These are phyloP conservation scores for Kickxella alabastrina DNA, from an alignment of 192 early-diverging fungal species.

Conservation along the genomic window DNA sequence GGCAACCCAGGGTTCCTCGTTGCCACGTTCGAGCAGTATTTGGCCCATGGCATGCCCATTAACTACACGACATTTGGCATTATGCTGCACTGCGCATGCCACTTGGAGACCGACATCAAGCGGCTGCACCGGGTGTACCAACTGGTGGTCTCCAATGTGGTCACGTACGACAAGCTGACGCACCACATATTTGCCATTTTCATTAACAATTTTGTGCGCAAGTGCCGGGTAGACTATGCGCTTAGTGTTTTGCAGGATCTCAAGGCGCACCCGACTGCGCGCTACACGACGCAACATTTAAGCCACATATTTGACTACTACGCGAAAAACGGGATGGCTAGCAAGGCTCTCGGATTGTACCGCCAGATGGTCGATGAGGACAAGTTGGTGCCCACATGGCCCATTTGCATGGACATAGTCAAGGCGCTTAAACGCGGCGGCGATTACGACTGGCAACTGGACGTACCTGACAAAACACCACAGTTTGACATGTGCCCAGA, in stretches of 20 bases:
- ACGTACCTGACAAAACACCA: too few relatives aligned
- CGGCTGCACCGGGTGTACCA: slow-evolving; percentile 17
- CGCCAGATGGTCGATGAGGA: slow-evolving; percentile 9
- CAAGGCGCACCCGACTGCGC: slow-evolving; percentile 15
- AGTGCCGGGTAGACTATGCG: slow-evolving; percentile 19
- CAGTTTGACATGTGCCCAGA: background rate
- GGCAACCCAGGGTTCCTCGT: slow-evolving; percentile 9
- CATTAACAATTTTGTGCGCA: slow-evolving; percentile 31
- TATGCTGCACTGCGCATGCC: slow-evolving; percentile 14
- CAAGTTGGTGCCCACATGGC: slow-evolving; percentile 18
- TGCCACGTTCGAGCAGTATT: slow-evolving; percentile 20
- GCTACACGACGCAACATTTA: slow-evolving; percentile 3
- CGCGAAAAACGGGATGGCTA: slow-evolving; percentile 12
- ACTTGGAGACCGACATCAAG: slow-evolving; percentile 7
- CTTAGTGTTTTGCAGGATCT: slow-evolving; percentile 14
- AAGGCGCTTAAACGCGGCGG: slow-evolving; percentile 18
- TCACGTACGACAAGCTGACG: slow-evolving; percentile 9
- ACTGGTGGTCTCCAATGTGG: slow-evolving; percentile 5
- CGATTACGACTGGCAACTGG: background rate
- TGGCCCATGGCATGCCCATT: slow-evolving; percentile 4
- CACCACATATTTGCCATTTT: slow-evolving; percentile 32
- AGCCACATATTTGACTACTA: slow-evolving; percentile 16
- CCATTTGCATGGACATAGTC: slow-evolving; percentile 9
- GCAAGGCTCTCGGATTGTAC: slow-evolving; percentile 15
- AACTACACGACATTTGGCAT: slow-evolving; percentile 39